A percentile compares a stretch with the other conserved stretches of the same genome.
Evolutionary conservation across 148 eudicot genomes (phyloP).

Genomic region (Talinum fruticosum): DNA sequence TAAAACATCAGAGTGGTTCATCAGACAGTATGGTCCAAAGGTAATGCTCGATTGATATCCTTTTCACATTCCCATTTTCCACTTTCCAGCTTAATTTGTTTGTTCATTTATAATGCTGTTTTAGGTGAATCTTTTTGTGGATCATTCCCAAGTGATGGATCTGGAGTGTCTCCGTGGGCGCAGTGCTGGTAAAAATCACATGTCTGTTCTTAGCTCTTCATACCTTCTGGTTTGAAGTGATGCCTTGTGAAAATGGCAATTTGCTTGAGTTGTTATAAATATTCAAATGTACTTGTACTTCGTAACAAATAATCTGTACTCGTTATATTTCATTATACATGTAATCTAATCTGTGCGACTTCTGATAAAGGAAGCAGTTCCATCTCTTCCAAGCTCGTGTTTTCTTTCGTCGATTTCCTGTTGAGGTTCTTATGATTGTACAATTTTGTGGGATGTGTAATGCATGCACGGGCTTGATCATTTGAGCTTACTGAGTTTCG

Average conservation of each 20-base stretch:
- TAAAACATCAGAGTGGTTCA: conserved; percentile 82
- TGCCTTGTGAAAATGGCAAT: background rate
- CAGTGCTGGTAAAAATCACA: conserved; percentile 65
- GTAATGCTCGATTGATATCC: conserved; percentile 26
- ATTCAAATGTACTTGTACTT: background rate
- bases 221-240: conserved; percentile 38
- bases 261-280: background rate
- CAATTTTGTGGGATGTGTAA: too few relatives aligned
- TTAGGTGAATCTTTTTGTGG: conserved; percentile 91
- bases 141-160: conserved; percentile 83
- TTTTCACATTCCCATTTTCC: background rate
- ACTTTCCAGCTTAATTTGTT: too few relatives aligned
- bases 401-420: background rate
- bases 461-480: too few relatives aligned
- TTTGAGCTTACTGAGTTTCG: too few relatives aligned
- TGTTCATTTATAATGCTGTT: conserved; percentile 10
- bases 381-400: background rate
- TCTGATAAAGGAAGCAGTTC: background rate
- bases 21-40: conserved; percentile 85
- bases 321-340: background rate
- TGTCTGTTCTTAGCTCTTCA: conserved; percentile 68
- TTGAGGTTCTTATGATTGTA: too few relatives aligned
- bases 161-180: conserved; percentile 86
- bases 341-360: background rate
- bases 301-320: background rate